Conservation (phyloP, 2,329 filamentous ascomycete genomes). For the Calonectria naviculata region DNA sequence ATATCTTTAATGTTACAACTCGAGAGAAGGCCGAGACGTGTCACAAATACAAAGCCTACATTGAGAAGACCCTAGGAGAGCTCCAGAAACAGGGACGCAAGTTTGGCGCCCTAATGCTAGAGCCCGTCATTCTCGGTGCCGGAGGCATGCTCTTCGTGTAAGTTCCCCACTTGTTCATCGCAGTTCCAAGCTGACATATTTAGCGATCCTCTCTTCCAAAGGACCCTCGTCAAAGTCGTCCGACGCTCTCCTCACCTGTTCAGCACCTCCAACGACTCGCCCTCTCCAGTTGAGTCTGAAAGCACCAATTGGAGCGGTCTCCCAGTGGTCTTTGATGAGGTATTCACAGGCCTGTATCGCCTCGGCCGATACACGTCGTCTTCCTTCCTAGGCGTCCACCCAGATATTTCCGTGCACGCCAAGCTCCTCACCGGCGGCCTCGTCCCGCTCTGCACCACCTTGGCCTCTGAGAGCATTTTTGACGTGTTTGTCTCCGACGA, state of each 20-base stretch:
- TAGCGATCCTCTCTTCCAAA: slow-evolving; percentile 85
- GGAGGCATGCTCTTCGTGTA: slow-evolving; percentile 86
- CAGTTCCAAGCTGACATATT: slow-evolving; percentile 18
- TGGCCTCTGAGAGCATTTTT: slow-evolving; percentile 81
- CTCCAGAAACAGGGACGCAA: slow-evolving; percentile 68
- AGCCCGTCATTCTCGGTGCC: slow-evolving; percentile 83
- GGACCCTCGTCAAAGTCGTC: slow-evolving; percentile 74
- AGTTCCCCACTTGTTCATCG: slow-evolving; percentile 44
- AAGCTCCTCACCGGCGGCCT: slow-evolving; percentile 87
- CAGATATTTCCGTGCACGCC: slow-evolving; percentile 84
- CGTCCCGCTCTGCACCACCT: slow-evolving; percentile 80
- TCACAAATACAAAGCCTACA: slow-evolving; percentile 68
- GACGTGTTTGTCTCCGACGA: slow-evolving; percentile 75
- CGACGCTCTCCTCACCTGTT: slow-evolving; percentile 70
- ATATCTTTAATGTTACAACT: slow-evolving; percentile 69
- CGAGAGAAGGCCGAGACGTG: slow-evolving; percentile 59
- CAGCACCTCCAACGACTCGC: slow-evolving; percentile 33
- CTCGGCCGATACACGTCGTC: slow-evolving; percentile 79
- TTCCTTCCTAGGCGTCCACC: slow-evolving; percentile 73
- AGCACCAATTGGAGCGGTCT: slow-evolving; percentile 73
- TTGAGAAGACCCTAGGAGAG: slow-evolving; percentile 62
- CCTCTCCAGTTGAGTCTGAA: slow-evolving; percentile 23
- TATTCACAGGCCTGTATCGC: slow-evolving; percentile 88
- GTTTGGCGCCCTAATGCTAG: slow-evolving; percentile 83
- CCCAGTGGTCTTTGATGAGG: slow-evolving; percentile 86